A percentile compares a stretch with the other conserved stretches of the same genome.
Evolutionary conservation across 345 rosid species (phyloP).

Genomic region (Sonneratia alba): DNA sequence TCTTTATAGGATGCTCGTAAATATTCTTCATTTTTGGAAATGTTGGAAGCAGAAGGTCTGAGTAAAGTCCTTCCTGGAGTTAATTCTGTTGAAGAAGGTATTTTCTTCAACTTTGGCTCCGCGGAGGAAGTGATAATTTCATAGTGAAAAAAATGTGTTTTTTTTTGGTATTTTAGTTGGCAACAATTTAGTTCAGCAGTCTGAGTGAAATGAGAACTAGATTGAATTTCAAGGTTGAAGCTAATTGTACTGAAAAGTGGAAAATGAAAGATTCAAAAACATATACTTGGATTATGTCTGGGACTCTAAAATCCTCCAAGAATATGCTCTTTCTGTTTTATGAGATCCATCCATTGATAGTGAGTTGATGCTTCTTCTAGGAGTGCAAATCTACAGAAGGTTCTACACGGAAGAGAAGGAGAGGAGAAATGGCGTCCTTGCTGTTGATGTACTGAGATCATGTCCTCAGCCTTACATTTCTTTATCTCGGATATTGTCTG

Average conservation of each 20-base stretch:
- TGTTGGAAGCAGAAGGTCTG: slow-evolving; percentile 55
- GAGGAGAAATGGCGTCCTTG: slow-evolving; percentile 54
- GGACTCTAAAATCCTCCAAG: neutral
- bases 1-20: slow-evolving; percentile 34
- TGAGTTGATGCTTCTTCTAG: slow-evolving; percentile 18
- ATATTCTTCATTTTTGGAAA: slow-evolving; percentile 54
- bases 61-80: slow-evolving; percentile 57
- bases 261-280: neutral
- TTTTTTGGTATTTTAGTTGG: neutral
- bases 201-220: neutral
- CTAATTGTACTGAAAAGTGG: neutral
- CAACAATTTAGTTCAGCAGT: neutral
- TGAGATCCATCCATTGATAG: neutral
- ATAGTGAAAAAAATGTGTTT: neutral
- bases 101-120: neutral
- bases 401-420: slow-evolving; percentile 66
- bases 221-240: neutral
- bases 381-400: slow-evolving; percentile 50
- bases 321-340: neutral
- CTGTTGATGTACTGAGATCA: slow-evolving; percentile 38
- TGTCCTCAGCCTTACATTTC: slow-evolving; percentile 43
- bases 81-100: slow-evolving; percentile 62
- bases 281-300: neutral
- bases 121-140: neutral
- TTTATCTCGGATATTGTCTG: slow-evolving; percentile 42